Evolutionary conservation across 1,284 basidiomycete genomes (phyloP), one percentile per base, ranked within the genome.

Genomic region (Tylopilus sp.): DNA sequence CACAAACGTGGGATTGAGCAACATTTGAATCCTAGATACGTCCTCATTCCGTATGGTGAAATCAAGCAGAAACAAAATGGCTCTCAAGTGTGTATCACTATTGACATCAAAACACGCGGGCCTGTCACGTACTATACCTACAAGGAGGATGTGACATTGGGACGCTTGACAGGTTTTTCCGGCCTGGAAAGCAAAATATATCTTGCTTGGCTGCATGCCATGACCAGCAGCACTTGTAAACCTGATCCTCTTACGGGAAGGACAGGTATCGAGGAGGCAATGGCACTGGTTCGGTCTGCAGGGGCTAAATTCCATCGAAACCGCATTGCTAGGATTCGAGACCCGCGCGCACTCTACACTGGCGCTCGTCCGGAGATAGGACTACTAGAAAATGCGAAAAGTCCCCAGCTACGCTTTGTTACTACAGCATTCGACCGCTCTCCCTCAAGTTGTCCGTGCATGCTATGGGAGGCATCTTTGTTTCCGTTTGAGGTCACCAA

Each of bases 11-110:
- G 8, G 56, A 24, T 41, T 3, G 63, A 18, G 53, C 36, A 15
- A n/a, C 44, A 16, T 58, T 56, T 54, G 26, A 18, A 39, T 1
- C 68, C 74, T 10, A 77, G 80, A 22, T 67, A 67, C 47, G 73
- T 85, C n/a, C 68, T 86, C n/a, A 78, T 87, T 26, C 85, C 86
- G 2, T 62, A 76, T 10, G 85, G 84, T 5, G 8, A 66, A 0
- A 80, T 53, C 64, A 71, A 26, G 61, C 79, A 72, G 26, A 54
- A 58, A 26, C n/a, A 69, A 49, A 70, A 19, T 15, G 62, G 55
- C 0, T 66, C 75, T 26, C 81, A 82, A 38, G 73, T 73, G 9
- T 22, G 36, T n/a, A 63, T 81, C 22, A 41, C 61, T 9, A 73
- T 82, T 22, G 49, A 71, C 33, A 36, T 10, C 10, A 10, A 36